phyloP scores from a whole-genome alignment of 2,329 filamentous ascomycete species.

The Curvularia hawaiiensis region DNA sequence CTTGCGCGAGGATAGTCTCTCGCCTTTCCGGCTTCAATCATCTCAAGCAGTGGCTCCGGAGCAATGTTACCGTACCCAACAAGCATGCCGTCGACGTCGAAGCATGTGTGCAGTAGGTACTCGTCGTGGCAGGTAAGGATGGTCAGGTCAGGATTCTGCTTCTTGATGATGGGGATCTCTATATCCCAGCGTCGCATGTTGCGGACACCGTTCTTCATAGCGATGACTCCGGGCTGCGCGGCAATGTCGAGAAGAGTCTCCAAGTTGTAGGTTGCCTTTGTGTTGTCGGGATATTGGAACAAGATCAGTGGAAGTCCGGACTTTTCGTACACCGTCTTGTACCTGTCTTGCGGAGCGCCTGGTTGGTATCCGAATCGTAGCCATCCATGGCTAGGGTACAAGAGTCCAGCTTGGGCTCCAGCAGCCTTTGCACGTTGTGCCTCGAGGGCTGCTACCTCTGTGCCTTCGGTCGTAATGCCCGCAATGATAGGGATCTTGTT shows the following conservation, averaged over 20 bases:
- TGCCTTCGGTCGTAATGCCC: constrained; percentile 60
- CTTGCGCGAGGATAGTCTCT: constrained; percentile 56
- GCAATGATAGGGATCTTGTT: constrained; percentile 59
- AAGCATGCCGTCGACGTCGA: constrained; percentile 60
- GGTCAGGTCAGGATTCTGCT: constrained; percentile 56
- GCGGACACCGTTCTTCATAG: constrained; percentile 63
- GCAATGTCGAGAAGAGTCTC: constrained; percentile 60
- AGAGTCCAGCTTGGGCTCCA: constrained; percentile 57
- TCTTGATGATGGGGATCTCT: constrained; percentile 59
- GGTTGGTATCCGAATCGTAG: constrained; percentile 60
- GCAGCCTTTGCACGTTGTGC: constrained; percentile 58
- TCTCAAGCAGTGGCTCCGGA: constrained; percentile 56
- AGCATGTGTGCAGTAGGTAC: constrained; percentile 58
- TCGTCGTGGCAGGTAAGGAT: constrained; percentile 60
- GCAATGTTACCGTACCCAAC: constrained; percentile 62
- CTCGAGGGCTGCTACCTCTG: constrained; percentile 58
- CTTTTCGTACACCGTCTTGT: constrained; percentile 57
- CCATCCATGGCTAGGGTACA: constrained; percentile 62
- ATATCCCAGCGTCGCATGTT: constrained; percentile 64
- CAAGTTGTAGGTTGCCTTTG: constrained; percentile 59
- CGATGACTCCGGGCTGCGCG: constrained; percentile 58
- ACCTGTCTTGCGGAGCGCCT: constrained; percentile 59
- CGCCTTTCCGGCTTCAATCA: constrained; percentile 58
- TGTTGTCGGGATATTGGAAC: constrained; percentile 61
- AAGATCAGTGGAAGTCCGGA: constrained; percentile 58